Base-by-base conservation (phyloP, 306 rosid species). In the Heteromeles arbutifolia region DNA sequence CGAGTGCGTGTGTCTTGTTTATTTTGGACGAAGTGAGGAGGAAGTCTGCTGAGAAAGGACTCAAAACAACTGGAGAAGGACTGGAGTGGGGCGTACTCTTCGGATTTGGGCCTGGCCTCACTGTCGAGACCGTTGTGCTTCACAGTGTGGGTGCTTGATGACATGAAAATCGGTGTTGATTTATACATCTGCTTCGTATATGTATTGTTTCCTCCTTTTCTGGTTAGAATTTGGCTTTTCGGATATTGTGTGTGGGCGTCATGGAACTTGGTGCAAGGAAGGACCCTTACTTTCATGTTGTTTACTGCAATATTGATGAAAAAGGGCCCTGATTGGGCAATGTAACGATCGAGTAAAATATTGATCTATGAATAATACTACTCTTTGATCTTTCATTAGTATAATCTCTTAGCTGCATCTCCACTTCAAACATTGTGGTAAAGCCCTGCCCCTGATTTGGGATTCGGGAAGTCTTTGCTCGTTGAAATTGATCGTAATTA, bases 91-190 rank as follows among this genome's bases (percentile, higher is more conserved):
- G 96, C 3, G 93, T 89, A 6, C 63, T 92, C 0, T 88, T 91
- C 0, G 90, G 95, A 1, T 89, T 91, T 72, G 92, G 97, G 67
- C 97, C 95, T 0, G 95, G 95, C 18, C 93, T 91, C 1, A 88
- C 91, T 0, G 89, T 92, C 4, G 96, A 92, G 45, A 86, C 93
- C 0, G 87, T 92, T 2, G 91, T 88, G 69, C 81, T 91, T 1
- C 92, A 72, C 41, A 87, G 95, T 17, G 78, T 85, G 15, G 80
- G 80, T 32, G 69, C 43, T 59, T 59, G 69, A 73, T 59, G 77
- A 48, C 50, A 57, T 2, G 22, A 57, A 6, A 8, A 57, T 57
- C 39, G 4, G 8, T 28, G 37, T 72, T 22, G 22, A 32, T 61
- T 37, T n/a, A 37, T 72, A 11, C 4, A 12, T 61, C 67, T 72